These are phyloP conservation scores for Oldenlandia corymbosa DNA, from an alignment of 257 asterid species.

Conservation along the genomic window DNA sequence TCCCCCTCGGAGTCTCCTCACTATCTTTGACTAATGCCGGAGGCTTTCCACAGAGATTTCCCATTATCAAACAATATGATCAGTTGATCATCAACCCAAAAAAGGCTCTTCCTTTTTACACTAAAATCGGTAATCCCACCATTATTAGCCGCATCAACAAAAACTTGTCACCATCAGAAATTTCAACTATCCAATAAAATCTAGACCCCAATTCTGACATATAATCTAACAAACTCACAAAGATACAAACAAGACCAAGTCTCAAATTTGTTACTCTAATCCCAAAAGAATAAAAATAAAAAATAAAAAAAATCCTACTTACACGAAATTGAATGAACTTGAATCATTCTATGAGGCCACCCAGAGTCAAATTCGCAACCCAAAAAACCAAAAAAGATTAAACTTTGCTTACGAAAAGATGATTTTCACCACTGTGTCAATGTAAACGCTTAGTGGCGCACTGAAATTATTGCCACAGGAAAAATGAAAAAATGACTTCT, in stretches of 20 bases:
- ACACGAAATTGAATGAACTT: constrained; percentile 20
- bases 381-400: constrained; percentile 17
- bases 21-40: constrained; percentile 46
- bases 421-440: constrained; percentile 13
- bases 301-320: too few species aligned
- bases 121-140: constrained; percentile 25
- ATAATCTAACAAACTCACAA: constrained; percentile 15
- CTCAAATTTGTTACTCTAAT: neutral
- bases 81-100: constrained; percentile 12
- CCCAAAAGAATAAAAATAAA: constrained; percentile 22
- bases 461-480: neutral
- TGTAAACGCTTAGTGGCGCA: neutral
- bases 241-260: constrained; percentile 18
- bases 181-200: constrained; percentile 9
- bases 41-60: constrained; percentile 74
- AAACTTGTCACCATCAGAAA: constrained; percentile 14
- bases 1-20: constrained; percentile 53
- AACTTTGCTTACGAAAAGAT: constrained; percentile 10
- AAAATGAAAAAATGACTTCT: constrained; percentile 2
- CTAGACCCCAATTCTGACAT: constrained; percentile 18
- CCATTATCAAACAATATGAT: constrained; percentile 52
- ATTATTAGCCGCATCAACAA: constrained; percentile 13
- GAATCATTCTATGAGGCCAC: too few species aligned
- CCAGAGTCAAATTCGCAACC: neutral
- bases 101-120: constrained; percentile 21